Evolutionary conservation across 108 stramenopile genomes (phyloP).

Genomic region (Cyclotella kingstonii): DNA sequence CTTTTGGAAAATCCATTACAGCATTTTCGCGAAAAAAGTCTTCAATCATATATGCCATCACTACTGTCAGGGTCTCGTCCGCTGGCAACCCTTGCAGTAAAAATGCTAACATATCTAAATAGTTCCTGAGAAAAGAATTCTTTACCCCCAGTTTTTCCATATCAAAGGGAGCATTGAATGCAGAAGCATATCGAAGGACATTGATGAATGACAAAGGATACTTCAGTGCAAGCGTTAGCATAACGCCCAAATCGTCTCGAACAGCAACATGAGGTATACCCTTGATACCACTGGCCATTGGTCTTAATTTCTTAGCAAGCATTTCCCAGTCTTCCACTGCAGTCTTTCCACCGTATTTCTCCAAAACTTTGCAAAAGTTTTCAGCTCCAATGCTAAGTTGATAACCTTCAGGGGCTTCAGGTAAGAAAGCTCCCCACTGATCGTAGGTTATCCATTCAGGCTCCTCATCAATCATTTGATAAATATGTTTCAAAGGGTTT

Average conservation of each 20-base stretch:
- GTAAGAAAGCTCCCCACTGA: constrained; percentile 86
- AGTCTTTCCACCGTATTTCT: constrained; percentile 64
- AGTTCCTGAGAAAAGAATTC: constrained; percentile 89
- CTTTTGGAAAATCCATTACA: constrained; percentile 89
- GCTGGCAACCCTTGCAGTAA: constrained; percentile 88
- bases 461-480: constrained; percentile 88
- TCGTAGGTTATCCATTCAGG: constrained; percentile 82
- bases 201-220: constrained; percentile 69
- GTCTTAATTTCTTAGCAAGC: constrained; percentile 64
- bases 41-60: constrained; percentile 92
- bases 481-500: constrained; percentile 92
- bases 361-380: constrained; percentile 67
- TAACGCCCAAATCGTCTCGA: constrained; percentile 62
- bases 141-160: constrained; percentile 73
- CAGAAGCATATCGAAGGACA: constrained; percentile 60
- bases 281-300: constrained; percentile 70
- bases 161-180: constrained; percentile 65
- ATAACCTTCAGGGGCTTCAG: constrained; percentile 72
- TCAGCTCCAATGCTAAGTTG: constrained; percentile 79
- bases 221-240: constrained; percentile 56
- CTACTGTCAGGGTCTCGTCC: constrained; percentile 84
- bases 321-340: constrained; percentile 73
- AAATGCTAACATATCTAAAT: constrained; percentile 89
- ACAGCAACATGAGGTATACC: constrained; percentile 69
- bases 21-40: constrained; percentile 90